Evolutionary conservation across 495 filamentous ascomycete species (phyloP).

Genomic region (Podospora australis): DNA sequence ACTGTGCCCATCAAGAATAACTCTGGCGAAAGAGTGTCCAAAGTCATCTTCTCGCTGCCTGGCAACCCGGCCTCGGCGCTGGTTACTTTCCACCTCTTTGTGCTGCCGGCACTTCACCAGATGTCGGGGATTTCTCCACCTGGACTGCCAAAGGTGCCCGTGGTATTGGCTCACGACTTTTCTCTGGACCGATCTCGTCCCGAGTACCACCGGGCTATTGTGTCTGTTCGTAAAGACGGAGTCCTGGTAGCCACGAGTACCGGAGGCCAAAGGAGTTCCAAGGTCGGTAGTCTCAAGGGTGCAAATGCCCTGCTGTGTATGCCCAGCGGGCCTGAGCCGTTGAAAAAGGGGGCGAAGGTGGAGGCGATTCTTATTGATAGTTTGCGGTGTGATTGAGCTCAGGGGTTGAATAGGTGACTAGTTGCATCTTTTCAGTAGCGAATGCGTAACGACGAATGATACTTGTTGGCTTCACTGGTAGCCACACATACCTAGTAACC

Average conservation of each 20-base stretch:
- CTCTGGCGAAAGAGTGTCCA: conserved; percentile 49
- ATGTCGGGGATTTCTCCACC: conserved; percentile 52
- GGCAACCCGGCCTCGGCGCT: conserved; percentile 92
- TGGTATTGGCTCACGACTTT: conserved; percentile 65
- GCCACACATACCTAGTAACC: no score
- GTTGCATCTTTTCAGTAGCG: no score
- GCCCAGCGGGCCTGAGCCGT: conserved; percentile 42
- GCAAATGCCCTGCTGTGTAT: conserved; percentile 84
- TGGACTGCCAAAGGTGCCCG: conserved; percentile 65
- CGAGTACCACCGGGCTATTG: conserved; percentile 81
- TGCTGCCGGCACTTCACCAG: conserved; percentile 78
- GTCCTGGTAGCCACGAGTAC: conserved; percentile 72
- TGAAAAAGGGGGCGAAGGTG: conserved; percentile 38
- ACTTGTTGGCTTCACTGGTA: not conserved
- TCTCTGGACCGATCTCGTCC: conserved; percentile 63
- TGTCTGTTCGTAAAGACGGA: conserved; percentile 53
- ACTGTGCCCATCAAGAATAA: conserved; percentile 66
- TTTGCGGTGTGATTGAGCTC: conserved; percentile 21
- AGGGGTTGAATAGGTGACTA: no score
- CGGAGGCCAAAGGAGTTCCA: conserved; percentile 81
- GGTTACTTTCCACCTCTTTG: conserved; percentile 90
- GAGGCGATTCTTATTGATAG: conserved; percentile 39
- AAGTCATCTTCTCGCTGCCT: conserved; percentile 83
- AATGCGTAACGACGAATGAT: not conserved
- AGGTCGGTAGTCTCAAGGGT: conserved; percentile 77